Base-by-base conservation (phyloP, 306 rosid species). In the Rosa rugosa region DNA sequence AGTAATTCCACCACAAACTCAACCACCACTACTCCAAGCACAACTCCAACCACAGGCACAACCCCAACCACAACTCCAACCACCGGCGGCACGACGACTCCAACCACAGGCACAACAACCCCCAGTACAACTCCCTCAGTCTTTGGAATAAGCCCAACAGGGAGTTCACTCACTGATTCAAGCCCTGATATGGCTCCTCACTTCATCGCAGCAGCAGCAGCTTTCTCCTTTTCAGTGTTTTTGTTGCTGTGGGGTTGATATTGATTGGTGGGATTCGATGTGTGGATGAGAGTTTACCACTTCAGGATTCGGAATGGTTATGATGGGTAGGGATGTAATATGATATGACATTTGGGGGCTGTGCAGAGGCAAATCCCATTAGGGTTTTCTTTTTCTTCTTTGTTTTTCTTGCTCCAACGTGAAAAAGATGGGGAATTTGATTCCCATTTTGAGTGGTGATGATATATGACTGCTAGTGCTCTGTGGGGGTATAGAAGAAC, bases 61-160 rank as follows among this genome's bases (percentile, higher is more conserved):
- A 71, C 80, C 0, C 69, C 75, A 4, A 22, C 40, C 20, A 22
- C 84, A 0, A 54, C 68, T 0, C 46, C 86, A 64, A 77, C 59
- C 6, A 72, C 80, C n/a, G n/a, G n/a, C 3, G 65, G 67, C 31
- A 56, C 41, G 9, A 78, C 14, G 59, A 53, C 85, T 0, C 79
- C 85, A 51, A 76, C 75, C 4, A 76, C 80, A 0, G 79, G 79
- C 8, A 62, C 78, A 18, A 63, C 62, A 2, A 75, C 84, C 18
- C 14, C 81, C 16, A 36, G 81, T 4, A 77, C 71, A 38, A 25
- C 76, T 82, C 53, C 75, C 76, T 80, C 90, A n/a, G 79, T 86
- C 75, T 87, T 88, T 63, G 92, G 98, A 47, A 79, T 91, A 1
- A 89, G 96, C 83, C 98, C 98, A 18, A 12, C 91, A 4, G 85